Evolutionary conservation across 345 rosid species (phyloP), one percentile per base, ranked within the genome.

Genomic region (Diplotaxis tenuifolia): DNA sequence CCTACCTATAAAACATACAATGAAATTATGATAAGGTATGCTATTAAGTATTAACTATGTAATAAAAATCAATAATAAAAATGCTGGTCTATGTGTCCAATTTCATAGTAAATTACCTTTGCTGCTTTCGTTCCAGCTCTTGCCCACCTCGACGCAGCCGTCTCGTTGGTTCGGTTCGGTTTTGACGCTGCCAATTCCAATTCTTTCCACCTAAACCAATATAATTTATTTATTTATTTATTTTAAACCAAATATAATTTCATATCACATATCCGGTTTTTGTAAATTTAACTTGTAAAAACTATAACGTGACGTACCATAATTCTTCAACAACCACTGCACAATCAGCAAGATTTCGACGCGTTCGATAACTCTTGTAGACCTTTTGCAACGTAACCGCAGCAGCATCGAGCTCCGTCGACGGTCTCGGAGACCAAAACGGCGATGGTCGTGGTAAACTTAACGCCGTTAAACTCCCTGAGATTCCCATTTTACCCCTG

Each of bases 111-210:
- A 29, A 28, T 3, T 64, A 89, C 96, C 90, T 94, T 91, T 54
- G 98, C 97, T 34, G 93, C 98, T 81, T 95, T 88, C n/a, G 85
- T 94, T 59, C 89, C 84, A 14, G 98, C 98, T 73, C 98, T 88
- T 40, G 96, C 86, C 97, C 98, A 94, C 59, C 91, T 83, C 9
- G 96, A 89, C 52, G 79, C 81, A 11, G 96, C 97, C 5, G 93
- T 80, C 55, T 85, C 88, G 16, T 50, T 79, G 60, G 83, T 73
- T 5, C 83, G 84, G 80, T 90, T 87, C 54, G 79, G 84, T 78
- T 83, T 84, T 0, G 81, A 79, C 15, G 88, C 83, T 20, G 97
- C 96, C 74, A 89, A 86, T 45, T 45, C 6, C 74, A 89, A 84
- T 2, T 89, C 95, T 74, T 88, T 94, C 98, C 97, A 91, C 97